Evolutionary conservation across 2,329 filamentous ascomycete species (phyloP), one percentile per base, ranked within the genome.

Genomic region (Basipetospora chlamydospora): DNA sequence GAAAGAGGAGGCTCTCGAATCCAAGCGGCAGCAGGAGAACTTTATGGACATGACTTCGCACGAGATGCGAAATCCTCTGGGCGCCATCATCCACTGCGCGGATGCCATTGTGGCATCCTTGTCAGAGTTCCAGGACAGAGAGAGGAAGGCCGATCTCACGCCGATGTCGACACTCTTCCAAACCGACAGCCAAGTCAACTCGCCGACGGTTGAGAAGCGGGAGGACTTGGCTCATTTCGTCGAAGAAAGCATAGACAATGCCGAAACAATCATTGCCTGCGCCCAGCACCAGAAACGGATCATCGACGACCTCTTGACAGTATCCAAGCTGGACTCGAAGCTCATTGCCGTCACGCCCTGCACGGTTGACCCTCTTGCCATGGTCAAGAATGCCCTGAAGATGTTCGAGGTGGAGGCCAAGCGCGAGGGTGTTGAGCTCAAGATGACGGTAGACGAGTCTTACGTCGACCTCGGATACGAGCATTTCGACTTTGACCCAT

Each of bases 261-360:
- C 80, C 3, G 77, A 86, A 48, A 87, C 79, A 0, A 87, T 90
- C 42, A 70, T 77, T 18, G 67, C 81, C 8, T 88, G 82, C 45
- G 77, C 81, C 2, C 76, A 83, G 46, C 81, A 88, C 53, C 82
- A 88, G 50, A 86, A 86, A 54, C 63, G 76, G 7, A 82, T 84
- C 30, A 75, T 83, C n/a, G 77, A 83, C 47, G 78, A 83, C 48
- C 77, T 83, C 18, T 57, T 84, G 26, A 82, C 76, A 8, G 66
- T 82, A 46, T 81, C 76, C 3, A 83, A 87, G 50, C 66, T 88
- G 21, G 80, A 88, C 48, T 81, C 79, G 3, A 77, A 78, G 26
- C 70, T 86, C 51, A 59, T 88, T 10, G 67, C 78, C 3, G 75
- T 87, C 6, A 79, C 79, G 1, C 80, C 80, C 1, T 72, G 77